phyloP scores from a whole-genome alignment of 192 early-diverging fungal genomes.

The Backusella sp. region DNA sequence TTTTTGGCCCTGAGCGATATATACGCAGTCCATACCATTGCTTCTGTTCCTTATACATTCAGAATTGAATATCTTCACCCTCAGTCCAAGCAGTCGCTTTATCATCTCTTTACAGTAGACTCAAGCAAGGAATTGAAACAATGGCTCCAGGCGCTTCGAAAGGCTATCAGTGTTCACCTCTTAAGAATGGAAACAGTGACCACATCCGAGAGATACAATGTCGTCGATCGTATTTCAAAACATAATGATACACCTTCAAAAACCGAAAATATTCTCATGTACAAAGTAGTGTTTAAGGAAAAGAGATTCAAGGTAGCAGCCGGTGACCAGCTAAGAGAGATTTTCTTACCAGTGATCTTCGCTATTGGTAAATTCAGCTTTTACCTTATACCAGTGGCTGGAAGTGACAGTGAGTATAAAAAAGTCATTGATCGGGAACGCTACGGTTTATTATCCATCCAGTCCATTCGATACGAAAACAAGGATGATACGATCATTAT shows the following conservation, averaged over 20 bases:
- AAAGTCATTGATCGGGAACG: constrained; percentile 24
- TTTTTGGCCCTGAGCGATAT: not conserved
- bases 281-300: constrained; percentile 27
- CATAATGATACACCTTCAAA: constrained; percentile 23
- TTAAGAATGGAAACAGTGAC: constrained; percentile 6
- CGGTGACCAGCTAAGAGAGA: constrained; percentile 8
- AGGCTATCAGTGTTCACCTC: not conserved
- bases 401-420: constrained; percentile 6
- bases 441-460: constrained; percentile 31
- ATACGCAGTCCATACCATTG: constrained; percentile 19
- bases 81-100: not conserved
- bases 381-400: constrained; percentile 18
- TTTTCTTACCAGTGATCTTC: constrained; percentile 17
- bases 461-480: constrained; percentile 12
- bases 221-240: constrained; percentile 15
- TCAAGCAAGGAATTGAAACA: not conserved
- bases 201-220: constrained; percentile 9
- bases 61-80: constrained; percentile 31
- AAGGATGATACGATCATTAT: constrained; percentile 28
- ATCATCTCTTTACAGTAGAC: constrained; percentile 9
- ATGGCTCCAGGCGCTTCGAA: constrained; percentile 26
- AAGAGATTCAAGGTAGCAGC: not conserved
- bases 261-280: constrained; percentile 16
- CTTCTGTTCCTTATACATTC: constrained; percentile 1
- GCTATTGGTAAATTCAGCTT: constrained; percentile 34